These are phyloP conservation scores for Fusarium begoniae DNA, from an alignment of 2,329 filamentous ascomycete species.

Conservation along the genomic window DNA sequence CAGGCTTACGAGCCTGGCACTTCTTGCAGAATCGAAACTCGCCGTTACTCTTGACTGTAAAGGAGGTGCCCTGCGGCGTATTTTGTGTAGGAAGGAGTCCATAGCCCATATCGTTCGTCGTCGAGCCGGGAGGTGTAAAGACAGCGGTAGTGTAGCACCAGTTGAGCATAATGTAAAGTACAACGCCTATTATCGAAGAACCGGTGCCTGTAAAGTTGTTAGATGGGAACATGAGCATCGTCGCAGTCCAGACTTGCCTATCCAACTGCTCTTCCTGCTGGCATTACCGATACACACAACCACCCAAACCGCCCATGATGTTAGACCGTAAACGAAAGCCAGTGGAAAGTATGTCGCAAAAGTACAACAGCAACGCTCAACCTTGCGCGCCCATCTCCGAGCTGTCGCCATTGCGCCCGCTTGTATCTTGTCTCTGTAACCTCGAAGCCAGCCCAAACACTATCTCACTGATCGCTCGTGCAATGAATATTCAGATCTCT, in stretches of 20 bases:
- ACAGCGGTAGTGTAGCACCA: slow-evolving; percentile 93
- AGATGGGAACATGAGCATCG: not conserved
- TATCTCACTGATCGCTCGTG: not conserved
- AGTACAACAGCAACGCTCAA: slow-evolving; percentile 86
- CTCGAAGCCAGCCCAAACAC: not conserved
- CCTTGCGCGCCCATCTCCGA: slow-evolving; percentile 71
- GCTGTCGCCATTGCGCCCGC: slow-evolving; percentile 53
- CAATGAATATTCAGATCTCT: not conserved
- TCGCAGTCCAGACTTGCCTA: slow-evolving; percentile 57
- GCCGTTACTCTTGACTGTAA: slow-evolving; percentile 93
- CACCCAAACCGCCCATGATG: slow-evolving; percentile 95
- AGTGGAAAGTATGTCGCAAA: slow-evolving; percentile 87
- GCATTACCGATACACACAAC: slow-evolving; percentile 75
- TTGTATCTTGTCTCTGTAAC: not conserved
- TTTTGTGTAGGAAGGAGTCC: slow-evolving; percentile 80
- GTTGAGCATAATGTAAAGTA: slow-evolving; percentile 82
- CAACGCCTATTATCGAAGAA: slow-evolving; percentile 70
- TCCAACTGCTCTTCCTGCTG: slow-evolving; percentile 62
- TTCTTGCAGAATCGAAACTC: slow-evolving; percentile 95
- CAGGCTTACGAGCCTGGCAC: slow-evolving; percentile 92
- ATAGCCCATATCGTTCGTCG: slow-evolving; percentile 74
- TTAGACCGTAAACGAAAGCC: slow-evolving; percentile 85
- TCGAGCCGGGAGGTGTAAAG: slow-evolving; percentile 87
- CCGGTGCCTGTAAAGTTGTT: slow-evolving; percentile 54
- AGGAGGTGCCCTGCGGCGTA: slow-evolving; percentile 69